These are phyloP conservation scores for Salix arbutifolia DNA, from an alignment of 345 rosid species.

Conservation along the genomic window DNA sequence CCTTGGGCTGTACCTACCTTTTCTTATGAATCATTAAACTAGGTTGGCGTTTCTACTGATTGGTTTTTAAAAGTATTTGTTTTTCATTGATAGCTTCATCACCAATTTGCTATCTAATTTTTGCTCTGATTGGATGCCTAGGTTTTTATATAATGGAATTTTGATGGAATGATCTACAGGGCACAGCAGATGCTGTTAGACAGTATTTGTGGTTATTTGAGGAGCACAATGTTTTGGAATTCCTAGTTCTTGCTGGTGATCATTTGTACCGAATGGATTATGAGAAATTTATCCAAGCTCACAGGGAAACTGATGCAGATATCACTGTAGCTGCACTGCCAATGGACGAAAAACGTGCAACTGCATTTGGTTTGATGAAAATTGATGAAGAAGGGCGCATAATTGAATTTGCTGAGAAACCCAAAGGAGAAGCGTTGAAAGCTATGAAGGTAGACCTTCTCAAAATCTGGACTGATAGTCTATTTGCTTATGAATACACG, in stretches of 20 bases:
- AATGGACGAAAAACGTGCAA: conserved; percentile 88
- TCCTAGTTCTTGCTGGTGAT: conserved; percentile 90
- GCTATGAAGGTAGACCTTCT: conserved; percentile 65
- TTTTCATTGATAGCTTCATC: too few species aligned
- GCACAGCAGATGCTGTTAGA: conserved; percentile 96
- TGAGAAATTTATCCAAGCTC: conserved; percentile 93
- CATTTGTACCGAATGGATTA: conserved; percentile 97
- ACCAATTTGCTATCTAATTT: too few species aligned
- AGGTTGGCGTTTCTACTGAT: too few species aligned
- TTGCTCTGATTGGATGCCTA: neutral
- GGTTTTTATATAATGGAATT: conserved; percentile 2
- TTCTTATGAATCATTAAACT: too few species aligned
- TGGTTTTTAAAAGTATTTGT: too few species aligned
- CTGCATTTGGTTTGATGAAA: conserved; percentile 95
- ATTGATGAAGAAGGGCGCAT: conserved; percentile 96
- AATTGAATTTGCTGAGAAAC: conserved; percentile 89
- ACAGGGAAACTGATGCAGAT: conserved; percentile 94
- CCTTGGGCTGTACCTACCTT: too few species aligned
- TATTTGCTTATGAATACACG: neutral
- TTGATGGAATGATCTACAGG: conserved; percentile 37
- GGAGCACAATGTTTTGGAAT: conserved; percentile 94
- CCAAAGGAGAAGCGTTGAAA: conserved; percentile 86
- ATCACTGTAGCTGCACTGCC: conserved; percentile 98
- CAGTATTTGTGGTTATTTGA: conserved; percentile 95
- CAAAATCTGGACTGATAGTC: neutral